These are phyloP conservation scores for Fallopia convolvulus DNA, from an alignment of 148 eudicot species.

Conservation along the genomic window DNA sequence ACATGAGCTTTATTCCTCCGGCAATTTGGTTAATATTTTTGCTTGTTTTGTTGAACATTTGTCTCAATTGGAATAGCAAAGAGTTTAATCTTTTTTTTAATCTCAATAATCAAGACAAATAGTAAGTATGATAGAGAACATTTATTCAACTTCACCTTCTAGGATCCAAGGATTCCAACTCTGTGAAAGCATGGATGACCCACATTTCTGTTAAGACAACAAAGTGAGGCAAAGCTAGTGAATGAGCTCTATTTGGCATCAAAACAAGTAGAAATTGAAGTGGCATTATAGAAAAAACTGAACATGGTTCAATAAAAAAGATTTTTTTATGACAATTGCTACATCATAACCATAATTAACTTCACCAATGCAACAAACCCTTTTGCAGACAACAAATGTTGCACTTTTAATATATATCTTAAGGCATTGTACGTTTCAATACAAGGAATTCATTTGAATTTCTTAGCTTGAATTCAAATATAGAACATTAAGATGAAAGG, in stretches of 20 bases:
- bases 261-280: neutral
- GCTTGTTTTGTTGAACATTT: neutral
- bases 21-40: neutral
- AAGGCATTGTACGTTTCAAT: too few species aligned
- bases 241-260: neutral
- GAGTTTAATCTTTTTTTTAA: neutral
- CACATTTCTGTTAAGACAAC: conserved; percentile 6
- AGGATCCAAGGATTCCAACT: conserved; percentile 1
- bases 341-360: neutral
- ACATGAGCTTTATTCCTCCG: neutral
- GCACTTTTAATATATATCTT: too few species aligned
- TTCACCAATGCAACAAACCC: neutral
- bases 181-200: neutral
- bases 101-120: neutral
- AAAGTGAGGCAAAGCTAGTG: neutral
- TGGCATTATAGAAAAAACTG: neutral
- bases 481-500: too few species aligned
- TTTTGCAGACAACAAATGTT: conserved; percentile 4
- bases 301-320: neutral
- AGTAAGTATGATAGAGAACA: neutral
- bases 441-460: too few species aligned
- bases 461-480: too few species aligned
- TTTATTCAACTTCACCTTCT: conserved; percentile 2
- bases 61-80: neutral
- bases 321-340: neutral